Conservation (phyloP, 2,329 filamentous ascomycete genomes). For the Cercospora zeae-maydis region DNA sequence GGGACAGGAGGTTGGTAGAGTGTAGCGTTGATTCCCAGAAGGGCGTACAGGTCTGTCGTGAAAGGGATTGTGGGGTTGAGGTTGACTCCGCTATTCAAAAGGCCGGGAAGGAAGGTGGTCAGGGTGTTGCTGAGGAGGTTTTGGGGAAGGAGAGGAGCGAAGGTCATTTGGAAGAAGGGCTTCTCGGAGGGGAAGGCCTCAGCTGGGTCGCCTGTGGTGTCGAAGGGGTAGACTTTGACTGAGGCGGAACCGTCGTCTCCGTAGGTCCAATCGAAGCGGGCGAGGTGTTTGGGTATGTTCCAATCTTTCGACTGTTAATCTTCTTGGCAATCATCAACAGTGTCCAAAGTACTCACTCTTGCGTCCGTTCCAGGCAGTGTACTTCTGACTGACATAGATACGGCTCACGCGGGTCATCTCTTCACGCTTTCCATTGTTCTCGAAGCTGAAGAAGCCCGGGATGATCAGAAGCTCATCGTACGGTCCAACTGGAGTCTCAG, state of each 20-base stretch:
- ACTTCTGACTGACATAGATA: constrained; percentile 25
- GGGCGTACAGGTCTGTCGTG: constrained; percentile 16
- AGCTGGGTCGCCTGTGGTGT: constrained; percentile 9
- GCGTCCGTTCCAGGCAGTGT: constrained; percentile 19
- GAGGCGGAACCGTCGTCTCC: constrained; percentile 12
- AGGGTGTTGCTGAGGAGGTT: constrained; percentile 14
- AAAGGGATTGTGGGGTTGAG: constrained; percentile 17
- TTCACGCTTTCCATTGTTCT: constrained; percentile 6
- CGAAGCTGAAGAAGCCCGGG: constrained; percentile 20
- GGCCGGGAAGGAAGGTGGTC: constrained; percentile 8
- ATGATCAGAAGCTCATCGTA: constrained; percentile 26
- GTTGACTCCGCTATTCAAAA: neutral
- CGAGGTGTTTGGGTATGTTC: constrained; percentile 28
- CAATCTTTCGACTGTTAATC: constrained; percentile 5
- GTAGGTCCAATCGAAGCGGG: constrained; percentile 24
- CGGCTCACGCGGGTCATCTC: constrained; percentile 11
- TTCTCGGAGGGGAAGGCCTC: constrained; percentile 10
- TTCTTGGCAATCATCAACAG: neutral
- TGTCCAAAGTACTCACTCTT: constrained; percentile 3
- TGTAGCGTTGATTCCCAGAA: constrained; percentile 20
- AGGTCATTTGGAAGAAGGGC: constrained; percentile 24
- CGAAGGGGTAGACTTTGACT: constrained; percentile 23
- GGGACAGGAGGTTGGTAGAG: constrained; percentile 22
- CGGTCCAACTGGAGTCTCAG: constrained; percentile 22
- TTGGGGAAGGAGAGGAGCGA: constrained; percentile 14